Evolutionary conservation across 352 stramenopile genomes (phyloP).

Genomic region (Phytophthora meadii): DNA sequence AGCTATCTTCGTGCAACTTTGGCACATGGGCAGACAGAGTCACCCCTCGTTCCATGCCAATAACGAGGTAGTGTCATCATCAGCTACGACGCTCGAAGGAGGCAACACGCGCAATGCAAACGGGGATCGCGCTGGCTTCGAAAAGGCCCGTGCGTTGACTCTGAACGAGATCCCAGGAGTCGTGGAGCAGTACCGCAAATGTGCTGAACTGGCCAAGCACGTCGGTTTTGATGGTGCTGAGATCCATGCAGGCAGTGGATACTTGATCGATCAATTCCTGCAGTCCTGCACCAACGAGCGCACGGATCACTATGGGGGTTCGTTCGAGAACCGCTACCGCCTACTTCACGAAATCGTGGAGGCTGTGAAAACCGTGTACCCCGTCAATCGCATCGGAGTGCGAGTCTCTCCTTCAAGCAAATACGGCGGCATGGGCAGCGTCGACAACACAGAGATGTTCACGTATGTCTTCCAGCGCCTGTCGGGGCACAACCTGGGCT

Average conservation of each 20-base stretch:
- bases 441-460: conserved; percentile 47
- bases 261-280: conserved; percentile 83
- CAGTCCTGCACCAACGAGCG: conserved; percentile 65
- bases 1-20: conserved; percentile 85
- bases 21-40: conserved; percentile 75
- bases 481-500: conserved; percentile 29
- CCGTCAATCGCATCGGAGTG: conserved; percentile 38
- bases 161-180: conserved; percentile 42
- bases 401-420: conserved; percentile 37
- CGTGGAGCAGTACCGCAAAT: conserved; percentile 83
- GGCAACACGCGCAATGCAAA: conserved; percentile 36
- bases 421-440: conserved; percentile 40
- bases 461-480: conserved; percentile 43
- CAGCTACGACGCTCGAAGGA: conserved; percentile 17
- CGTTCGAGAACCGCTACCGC: conserved; percentile 76
- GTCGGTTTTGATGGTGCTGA: conserved; percentile 67
- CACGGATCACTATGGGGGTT: conserved; percentile 86
- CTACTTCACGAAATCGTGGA: conserved; percentile 75
- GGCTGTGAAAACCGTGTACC: conserved; percentile 43
- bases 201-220: conserved; percentile 65
- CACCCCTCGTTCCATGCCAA: conserved; percentile 64
- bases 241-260: conserved; percentile 85
- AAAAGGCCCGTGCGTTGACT: conserved; percentile 27
- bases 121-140: conserved; percentile 27
- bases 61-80: conserved; percentile 59